A percentile compares a stretch with the other conserved stretches of the same genome.
Evolutionary conservation across 805 yeast genomes (phyloP).

Genomic region (Metschnikowia similis): DNA sequence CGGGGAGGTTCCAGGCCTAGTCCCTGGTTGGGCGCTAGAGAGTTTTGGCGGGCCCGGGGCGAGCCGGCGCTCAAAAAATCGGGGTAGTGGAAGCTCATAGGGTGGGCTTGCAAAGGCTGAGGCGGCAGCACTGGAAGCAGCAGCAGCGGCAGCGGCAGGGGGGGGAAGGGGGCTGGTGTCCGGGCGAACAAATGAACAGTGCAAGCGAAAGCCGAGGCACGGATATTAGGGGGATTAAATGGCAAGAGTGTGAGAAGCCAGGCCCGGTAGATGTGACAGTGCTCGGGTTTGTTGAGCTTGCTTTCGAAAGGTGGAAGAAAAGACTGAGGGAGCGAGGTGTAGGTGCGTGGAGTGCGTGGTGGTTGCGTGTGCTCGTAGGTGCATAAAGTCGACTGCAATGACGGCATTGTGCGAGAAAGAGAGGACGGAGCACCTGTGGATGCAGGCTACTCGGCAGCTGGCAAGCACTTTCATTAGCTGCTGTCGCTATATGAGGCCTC

Average conservation of each 20-base stretch:
- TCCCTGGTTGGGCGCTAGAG: conserved; percentile 1
- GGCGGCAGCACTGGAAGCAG: background rate
- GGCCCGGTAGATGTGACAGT: background rate
- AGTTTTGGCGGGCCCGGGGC: conserved; percentile 2
- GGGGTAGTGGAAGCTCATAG: conserved; percentile 34
- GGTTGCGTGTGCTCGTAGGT: background rate
- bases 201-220: background rate
- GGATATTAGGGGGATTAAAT: background rate
- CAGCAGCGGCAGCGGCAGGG: background rate
- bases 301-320: background rate
- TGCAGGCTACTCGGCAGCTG: background rate
- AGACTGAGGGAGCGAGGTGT: background rate
- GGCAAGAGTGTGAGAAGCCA: background rate
- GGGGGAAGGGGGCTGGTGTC: background rate
- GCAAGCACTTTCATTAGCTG: no score
- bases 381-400: no score
- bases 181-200: background rate
- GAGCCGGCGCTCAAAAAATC: conserved; percentile 22
- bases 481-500: background rate
- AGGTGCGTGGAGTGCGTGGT: background rate
- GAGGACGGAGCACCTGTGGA: background rate
- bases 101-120: background rate
- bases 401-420: no score
- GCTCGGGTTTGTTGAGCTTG: background rate
- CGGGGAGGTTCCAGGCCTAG: background rate